Base-by-base conservation (phyloP, 495 filamentous ascomycete genomes). In the Glutinoglossum americanum region DNA sequence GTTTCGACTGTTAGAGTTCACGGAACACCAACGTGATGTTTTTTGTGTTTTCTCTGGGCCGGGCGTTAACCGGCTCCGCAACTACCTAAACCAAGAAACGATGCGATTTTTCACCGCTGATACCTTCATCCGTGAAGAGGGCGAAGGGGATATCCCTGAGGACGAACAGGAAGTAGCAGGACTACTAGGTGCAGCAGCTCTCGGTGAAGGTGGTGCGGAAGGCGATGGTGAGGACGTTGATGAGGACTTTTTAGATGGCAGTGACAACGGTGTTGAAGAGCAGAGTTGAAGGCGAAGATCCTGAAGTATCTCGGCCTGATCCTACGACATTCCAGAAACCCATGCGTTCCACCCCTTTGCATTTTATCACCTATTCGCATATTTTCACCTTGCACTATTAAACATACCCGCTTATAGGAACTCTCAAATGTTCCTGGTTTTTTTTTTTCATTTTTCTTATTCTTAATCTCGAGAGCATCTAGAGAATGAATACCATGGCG, bases 1-100 rank as follows among this genome's bases (percentile, higher is more conserved):
- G 4, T 55, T 39, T 39, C 37, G 3, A 35, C 8, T 11, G 19
- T 33, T 54, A 82, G 93, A 96, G 69, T 99, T 99, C 65, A 97
- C 89, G 33, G 82, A 90, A 7, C 88, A 95, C 64, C 92, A 99
- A 66, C 81, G 92, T 57, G 81, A 85, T 9, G 87, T 97, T 23
- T 99, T 93, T 67, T 99, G 93, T 66, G 93, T 99, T 45, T 99
- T 97, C 69, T 94, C 88, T 19, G 92, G 93, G 10, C 72, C 78
- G 37, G 89, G 89, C 23, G 93, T 99, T 28, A 73, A 72, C 33
- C 74, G 76, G 51, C 77, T 99, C 4, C 87, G 93, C 26, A 71
- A 78, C 26, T 80, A 85, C 63, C 73, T 98, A 33, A 95, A 93
- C 56, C 66, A 63, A 57, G 61, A 73, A 63, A 17, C 64, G 39